A percentile compares a stretch with the other conserved stretches of the same genome.
These are phyloP conservation scores for Globisporangium alternatum DNA, from an alignment of 352 stramenopile genomes.

Conservation along the genomic window DNA sequence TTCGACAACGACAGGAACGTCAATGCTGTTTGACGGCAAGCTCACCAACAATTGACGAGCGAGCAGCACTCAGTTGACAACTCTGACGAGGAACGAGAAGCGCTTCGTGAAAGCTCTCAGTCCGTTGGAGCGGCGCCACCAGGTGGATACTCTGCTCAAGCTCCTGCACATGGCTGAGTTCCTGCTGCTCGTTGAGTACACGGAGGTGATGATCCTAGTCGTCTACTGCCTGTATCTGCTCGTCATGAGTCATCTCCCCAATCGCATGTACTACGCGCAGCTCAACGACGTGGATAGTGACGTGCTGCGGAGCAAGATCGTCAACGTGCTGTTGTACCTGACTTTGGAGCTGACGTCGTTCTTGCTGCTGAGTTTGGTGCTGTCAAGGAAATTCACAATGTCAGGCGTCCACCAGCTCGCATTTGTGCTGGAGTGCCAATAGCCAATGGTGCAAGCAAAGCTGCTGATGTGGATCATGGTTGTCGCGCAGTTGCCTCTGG, in stretches of 20 bases:
- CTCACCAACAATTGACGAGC: background rate
- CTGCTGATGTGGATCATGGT: slow-evolving; percentile 38
- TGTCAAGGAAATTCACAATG: slow-evolving; percentile 14
- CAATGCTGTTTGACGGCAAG: too few relatives aligned
- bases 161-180: slow-evolving; percentile 12
- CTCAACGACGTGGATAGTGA: background rate
- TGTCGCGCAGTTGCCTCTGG: slow-evolving; percentile 23
- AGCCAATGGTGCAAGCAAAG: slow-evolving; percentile 27
- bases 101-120: slow-evolving; percentile 1
- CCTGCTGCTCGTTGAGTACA: slow-evolving; percentile 17
- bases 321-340: slow-evolving; percentile 22
- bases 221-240: slow-evolving; percentile 12
- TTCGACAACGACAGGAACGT: too few relatives aligned
- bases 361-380: slow-evolving; percentile 13
- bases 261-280: slow-evolving; percentile 13
- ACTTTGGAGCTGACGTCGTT: slow-evolving; percentile 24
- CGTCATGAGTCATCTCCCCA: slow-evolving; percentile 6
- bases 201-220: slow-evolving; percentile 18
- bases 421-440: slow-evolving; percentile 36
- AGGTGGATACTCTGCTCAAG: slow-evolving; percentile 5
- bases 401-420: slow-evolving; percentile 20
- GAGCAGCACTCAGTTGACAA: background rate
- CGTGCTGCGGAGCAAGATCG: background rate
- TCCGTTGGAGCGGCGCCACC: background rate
- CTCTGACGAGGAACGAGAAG: background rate